Conservation (phyloP, 1,139 yeast genomes). For the Pichia kudriavzevii region DNA sequence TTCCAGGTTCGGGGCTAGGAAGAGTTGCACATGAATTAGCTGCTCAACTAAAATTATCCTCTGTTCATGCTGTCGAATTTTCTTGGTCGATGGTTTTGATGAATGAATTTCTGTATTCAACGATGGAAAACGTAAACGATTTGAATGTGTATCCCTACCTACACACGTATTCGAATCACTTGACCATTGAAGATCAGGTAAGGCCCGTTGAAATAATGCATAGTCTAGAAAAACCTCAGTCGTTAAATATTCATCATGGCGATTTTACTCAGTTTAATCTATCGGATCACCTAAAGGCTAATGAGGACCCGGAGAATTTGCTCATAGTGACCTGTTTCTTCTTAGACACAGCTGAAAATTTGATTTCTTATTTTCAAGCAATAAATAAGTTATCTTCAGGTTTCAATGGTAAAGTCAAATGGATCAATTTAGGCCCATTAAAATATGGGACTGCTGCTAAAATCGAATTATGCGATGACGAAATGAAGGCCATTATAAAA, state of each 20-base stretch:
- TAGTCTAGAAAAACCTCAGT: constrained; percentile 34
- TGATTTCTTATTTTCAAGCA: constrained; percentile 61
- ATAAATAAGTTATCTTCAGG: constrained; percentile 39
- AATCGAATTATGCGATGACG: constrained; percentile 64
- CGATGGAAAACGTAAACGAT: constrained; percentile 2
- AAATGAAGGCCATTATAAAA: constrained; percentile 43
- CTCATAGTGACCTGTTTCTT: constrained; percentile 68
- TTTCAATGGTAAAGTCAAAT: constrained; percentile 33
- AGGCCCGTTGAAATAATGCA: constrained; percentile 37
- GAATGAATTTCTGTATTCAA: constrained; percentile 45
- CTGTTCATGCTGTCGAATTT: constrained; percentile 64
- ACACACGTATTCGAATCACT: constrained; percentile 69
- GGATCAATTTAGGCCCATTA: constrained; percentile 84
- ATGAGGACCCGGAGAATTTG: constrained; percentile 35
- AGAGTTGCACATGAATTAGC: constrained; percentile 61
- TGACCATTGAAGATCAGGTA: constrained; percentile 43
- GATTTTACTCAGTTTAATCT: constrained; percentile 54
- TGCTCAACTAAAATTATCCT: constrained; percentile 26
- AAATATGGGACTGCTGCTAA: constrained; percentile 85
- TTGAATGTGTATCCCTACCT: constrained; percentile 51
- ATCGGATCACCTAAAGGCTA: constrained; percentile 17
- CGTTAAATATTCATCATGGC: constrained; percentile 46
- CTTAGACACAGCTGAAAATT: constrained; percentile 81
- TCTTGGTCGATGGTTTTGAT: constrained; percentile 65
- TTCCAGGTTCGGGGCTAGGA: constrained; percentile 81